Evolutionary conservation across 306 rosid genomes (phyloP), one percentile per base, ranked within the genome.

Genomic region (Biancaea sappan): DNA sequence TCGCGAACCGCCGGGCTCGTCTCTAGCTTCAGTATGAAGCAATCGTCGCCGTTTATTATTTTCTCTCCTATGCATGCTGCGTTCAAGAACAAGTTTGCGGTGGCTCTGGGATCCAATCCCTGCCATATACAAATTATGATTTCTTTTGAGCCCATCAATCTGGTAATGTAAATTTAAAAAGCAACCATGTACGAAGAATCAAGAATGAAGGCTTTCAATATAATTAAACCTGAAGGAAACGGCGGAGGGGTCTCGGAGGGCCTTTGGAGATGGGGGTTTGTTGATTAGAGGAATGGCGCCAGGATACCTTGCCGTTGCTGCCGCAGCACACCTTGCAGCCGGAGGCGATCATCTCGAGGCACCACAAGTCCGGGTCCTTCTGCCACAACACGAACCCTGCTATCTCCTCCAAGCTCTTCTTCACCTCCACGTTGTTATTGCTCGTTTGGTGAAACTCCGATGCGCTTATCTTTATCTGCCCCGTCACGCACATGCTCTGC

Each of bases 31-130:
- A 89, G 77, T 1, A 86, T 84, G 83, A 89, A 86, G 77, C 94
- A 89, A n/a, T 89, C 94, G 5, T 86, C 94, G 0, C 74, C 89
- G 37, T 79, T 80, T 24, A 89, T 84, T 22, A 84, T 85, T 66
- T 75, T 89, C 73, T 89, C 94, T 0, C 94, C 94, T 2, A 86
- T 84, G 73, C 94, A 89, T 19, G 91, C 85, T 2, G 98, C 98
- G 10, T 90, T 94, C 9, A 80, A 68, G 75, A 94, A 94, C 66
- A 94, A 82, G 65, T 84, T 88, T 3, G 96, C 95, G 14, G 97
- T 94, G 4, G 97, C 96, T 47, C 97, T 83, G 2, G 98, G 98
- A 24, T 94, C 98, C 77, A 91, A 79, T 22, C 98, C 97, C 97
- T 94, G 10, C 5, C 47, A 61, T 24, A 10, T 16, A n/a, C 5